These are phyloP conservation scores for Micractinium sp. DNA, from an alignment of 139 green algal species.

Conservation along the genomic window DNA sequence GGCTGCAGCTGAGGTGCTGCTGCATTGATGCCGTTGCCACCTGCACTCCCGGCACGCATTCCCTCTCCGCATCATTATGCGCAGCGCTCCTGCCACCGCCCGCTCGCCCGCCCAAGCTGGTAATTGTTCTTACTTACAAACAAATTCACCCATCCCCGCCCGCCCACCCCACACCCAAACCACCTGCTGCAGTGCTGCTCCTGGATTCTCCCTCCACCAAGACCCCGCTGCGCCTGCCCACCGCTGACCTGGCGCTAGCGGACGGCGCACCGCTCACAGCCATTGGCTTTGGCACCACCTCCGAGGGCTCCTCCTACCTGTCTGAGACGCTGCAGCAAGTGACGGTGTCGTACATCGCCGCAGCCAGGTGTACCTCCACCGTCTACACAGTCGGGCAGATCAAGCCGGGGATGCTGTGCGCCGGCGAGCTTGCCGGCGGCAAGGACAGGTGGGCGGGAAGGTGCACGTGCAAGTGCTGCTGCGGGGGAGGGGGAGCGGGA, in stretches of 20 bases:
- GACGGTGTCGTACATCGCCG: not conserved
- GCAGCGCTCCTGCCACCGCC: too few relatives aligned
- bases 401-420: constrained; percentile 8
- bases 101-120: not conserved
- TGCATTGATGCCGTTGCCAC: too few relatives aligned
- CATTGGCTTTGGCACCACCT: constrained; percentile 7
- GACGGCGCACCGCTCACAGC: not conserved
- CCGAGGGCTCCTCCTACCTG: not conserved
- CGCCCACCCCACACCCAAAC: too few relatives aligned
- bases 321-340: constrained; percentile 19
- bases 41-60: too few relatives aligned
- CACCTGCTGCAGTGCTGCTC: constrained; percentile 4
- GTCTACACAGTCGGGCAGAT: not conserved
- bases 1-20: too few relatives aligned
- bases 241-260: not conserved
- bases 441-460: constrained; percentile 18
- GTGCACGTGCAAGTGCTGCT: too few relatives aligned
- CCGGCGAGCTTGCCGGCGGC: constrained; percentile 16
- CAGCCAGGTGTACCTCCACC: not conserved
- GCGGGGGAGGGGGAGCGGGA: too few relatives aligned
- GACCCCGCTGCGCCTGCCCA: not conserved
- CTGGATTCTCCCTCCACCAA: not conserved
- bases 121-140: too few relatives aligned
- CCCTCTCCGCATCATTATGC: too few relatives aligned
- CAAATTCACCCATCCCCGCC: too few relatives aligned